Evolutionary conservation across 768 basidiomycete species (phyloP).

Genomic region (Trametes meyenii): DNA sequence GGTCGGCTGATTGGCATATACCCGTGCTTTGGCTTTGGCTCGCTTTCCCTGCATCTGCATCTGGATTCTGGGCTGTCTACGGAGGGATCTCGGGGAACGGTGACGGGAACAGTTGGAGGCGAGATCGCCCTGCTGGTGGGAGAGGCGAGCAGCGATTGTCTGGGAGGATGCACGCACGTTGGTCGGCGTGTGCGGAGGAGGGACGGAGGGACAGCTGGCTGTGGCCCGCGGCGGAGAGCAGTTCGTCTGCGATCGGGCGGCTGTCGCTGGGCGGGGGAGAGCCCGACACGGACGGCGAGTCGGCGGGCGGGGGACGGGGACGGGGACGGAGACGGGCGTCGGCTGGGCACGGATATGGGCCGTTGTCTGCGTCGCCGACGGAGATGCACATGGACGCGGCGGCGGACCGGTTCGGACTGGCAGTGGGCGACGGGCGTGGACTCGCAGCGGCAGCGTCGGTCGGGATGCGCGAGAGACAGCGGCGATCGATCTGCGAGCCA

Average conservation of each 20-base stretch:
- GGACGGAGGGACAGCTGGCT: slow-evolving; percentile 7
- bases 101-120: not conserved
- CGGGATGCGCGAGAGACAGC: slow-evolving; percentile 6
- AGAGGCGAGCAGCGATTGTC: not conserved
- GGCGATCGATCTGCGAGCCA: slow-evolving; percentile 43
- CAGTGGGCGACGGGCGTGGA: not conserved
- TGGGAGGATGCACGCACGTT: slow-evolving; percentile 24
- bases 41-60: slow-evolving; percentile 2
- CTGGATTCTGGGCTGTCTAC: slow-evolving; percentile 6
- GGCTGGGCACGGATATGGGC: not conserved
- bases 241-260: slow-evolving; percentile 22
- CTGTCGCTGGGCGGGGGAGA: slow-evolving; percentile 18
- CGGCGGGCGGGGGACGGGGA: slow-evolving; percentile 2
- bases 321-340: not conserved
- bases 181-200: slow-evolving; percentile 21
- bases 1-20: too few relatives aligned
- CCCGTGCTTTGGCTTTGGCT: not conserved
- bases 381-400: not conserved
- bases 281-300: not conserved
- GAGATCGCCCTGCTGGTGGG: slow-evolving; percentile 12
- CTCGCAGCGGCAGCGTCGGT: not conserved
- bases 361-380: too few relatives aligned
- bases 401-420: not conserved
- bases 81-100: slow-evolving; percentile 20
- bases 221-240: slow-evolving; percentile 12